These are phyloP conservation scores for Taphrina communis DNA, from an alignment of 1,139 yeast species.

Conservation along the genomic window DNA sequence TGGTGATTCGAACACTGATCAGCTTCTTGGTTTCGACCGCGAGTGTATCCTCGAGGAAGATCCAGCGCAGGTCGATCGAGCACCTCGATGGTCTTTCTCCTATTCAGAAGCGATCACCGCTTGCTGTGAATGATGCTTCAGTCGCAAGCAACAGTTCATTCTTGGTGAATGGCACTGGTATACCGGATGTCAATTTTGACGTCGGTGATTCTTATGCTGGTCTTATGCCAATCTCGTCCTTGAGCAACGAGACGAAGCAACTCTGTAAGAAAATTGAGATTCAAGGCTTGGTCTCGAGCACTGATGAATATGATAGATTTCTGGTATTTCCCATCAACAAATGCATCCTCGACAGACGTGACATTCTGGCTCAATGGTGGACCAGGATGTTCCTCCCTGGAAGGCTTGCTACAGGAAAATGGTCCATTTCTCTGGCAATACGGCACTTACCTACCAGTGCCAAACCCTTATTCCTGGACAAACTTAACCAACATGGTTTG, in stretches of 20 bases:
- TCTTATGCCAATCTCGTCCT: constrained; percentile 29
- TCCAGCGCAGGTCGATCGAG: constrained; percentile 13
- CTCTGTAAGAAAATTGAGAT: constrained; percentile 6
- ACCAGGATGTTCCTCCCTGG: constrained; percentile 96
- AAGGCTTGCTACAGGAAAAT: constrained; percentile 88
- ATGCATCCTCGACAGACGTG: constrained; percentile 20
- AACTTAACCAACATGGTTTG: constrained; percentile 19
- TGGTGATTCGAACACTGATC: not conserved
- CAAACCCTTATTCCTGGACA: constrained; percentile 56
- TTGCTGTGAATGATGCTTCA: not conserved
- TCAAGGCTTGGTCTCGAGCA: not conserved
- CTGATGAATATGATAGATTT: constrained; percentile 14
- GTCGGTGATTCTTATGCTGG: constrained; percentile 34
- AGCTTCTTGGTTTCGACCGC: not conserved
- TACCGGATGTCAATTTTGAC: constrained; percentile 33
- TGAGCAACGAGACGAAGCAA: constrained; percentile 11
- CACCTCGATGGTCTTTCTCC: not conserved
- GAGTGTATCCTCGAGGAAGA: not conserved
- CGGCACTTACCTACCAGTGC: constrained; percentile 66
- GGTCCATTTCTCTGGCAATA: constrained; percentile 78
- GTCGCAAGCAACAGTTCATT: constrained; percentile 11
- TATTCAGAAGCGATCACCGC: constrained; percentile 4
- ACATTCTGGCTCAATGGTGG: constrained; percentile 81
- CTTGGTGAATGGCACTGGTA: constrained; percentile 31
- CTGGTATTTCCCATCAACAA: constrained; percentile 35